phyloP scores from a whole-genome alignment of 257 asterid species.

The Verbascum thapsus region DNA sequence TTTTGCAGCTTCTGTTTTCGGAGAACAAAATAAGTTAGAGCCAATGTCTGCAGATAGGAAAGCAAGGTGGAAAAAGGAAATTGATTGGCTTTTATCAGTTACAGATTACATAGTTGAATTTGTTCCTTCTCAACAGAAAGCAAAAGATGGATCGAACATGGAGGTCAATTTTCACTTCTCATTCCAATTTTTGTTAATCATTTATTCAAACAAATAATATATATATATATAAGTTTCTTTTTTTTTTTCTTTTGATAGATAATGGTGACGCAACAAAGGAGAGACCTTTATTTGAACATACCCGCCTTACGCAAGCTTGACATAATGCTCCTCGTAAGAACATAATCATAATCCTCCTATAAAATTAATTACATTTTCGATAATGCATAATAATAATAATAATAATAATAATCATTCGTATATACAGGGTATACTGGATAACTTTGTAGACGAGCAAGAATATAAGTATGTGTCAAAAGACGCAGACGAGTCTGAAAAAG shows the following conservation, averaged over 20 bases:
- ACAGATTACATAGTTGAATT: conserved; percentile 85
- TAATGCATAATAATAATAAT: no score
- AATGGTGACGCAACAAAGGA: conserved; percentile 80
- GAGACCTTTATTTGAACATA: conserved; percentile 64
- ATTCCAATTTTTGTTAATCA: background rate
- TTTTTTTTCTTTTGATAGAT: conserved; percentile 41
- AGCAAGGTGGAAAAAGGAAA: conserved; percentile 78
- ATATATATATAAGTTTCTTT: background rate
- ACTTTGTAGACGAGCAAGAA: conserved; percentile 59
- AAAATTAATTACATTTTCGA: no score
- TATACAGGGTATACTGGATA: conserved; percentile 62
- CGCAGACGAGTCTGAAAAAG: conserved; percentile 71
- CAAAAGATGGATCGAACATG: conserved; percentile 71
- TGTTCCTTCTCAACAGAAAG: conserved; percentile 71
- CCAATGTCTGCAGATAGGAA: conserved; percentile 77
- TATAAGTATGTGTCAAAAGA: conserved; percentile 70
- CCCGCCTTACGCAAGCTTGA: conserved; percentile 89
- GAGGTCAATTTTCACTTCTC: conserved; percentile 48
- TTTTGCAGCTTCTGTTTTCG: conserved; percentile 82
- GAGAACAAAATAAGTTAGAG: conserved; percentile 76
- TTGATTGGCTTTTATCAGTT: conserved; percentile 79
- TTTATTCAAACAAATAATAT: no score
- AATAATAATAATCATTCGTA: no score
- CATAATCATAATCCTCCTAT: background rate
- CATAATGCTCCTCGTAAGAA: conserved; percentile 69